These are phyloP conservation scores for Thermothielavioides terrestris DNA, from an alignment of 495 filamentous ascomycete species.

Conservation along the genomic window DNA sequence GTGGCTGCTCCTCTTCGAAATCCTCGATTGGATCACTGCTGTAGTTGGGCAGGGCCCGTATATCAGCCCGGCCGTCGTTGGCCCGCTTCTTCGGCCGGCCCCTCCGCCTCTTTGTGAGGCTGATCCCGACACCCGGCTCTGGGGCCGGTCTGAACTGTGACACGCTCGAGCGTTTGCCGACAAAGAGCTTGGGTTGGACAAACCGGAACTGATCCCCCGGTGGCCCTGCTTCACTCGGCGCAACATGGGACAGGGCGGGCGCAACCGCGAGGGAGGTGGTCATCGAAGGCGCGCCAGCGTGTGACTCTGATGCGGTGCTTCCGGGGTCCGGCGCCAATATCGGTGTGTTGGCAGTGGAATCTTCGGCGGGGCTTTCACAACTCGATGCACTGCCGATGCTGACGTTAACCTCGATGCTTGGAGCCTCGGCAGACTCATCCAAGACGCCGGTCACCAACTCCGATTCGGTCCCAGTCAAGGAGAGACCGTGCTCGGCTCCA, in stretches of 20 bases:
- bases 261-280: constrained; percentile 21
- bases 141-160: neutral
- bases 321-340: too few species aligned
- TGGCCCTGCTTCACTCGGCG: constrained; percentile 3
- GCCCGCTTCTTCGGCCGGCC: constrained; percentile 26
- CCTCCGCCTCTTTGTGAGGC: constrained; percentile 15
- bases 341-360: neutral
- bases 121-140: neutral
- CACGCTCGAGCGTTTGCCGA: constrained; percentile 27
- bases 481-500: neutral
- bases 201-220: constrained; percentile 26
- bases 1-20: constrained; percentile 23
- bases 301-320: constrained; percentile 5
- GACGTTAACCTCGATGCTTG: constrained; percentile 2
- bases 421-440: neutral
- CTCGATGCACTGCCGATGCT: constrained; percentile 3
- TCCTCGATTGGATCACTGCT: constrained; percentile 40
- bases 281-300: constrained; percentile 2
- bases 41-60: constrained; percentile 35
- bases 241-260: constrained; percentile 17
- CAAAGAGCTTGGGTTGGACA: constrained; percentile 32
- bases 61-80: constrained; percentile 32
- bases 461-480: neutral
- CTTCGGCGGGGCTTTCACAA: neutral
- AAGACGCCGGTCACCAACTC: neutral